Conservation (phyloP, 129 eudicot genomes). For the Flaveria sonorensis region DNA sequence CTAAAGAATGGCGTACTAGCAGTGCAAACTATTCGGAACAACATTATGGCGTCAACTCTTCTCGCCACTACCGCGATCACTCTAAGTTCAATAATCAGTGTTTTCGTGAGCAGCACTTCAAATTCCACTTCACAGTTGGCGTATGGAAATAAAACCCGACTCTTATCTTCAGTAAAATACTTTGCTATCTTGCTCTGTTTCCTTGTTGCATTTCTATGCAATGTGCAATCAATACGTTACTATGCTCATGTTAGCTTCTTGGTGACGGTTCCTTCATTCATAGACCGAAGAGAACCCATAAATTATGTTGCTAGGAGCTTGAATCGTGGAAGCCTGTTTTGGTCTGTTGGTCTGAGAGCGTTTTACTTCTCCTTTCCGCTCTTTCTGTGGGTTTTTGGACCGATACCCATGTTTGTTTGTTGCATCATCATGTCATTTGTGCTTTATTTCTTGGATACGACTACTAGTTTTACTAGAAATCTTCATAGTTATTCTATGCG, state of each 20-base stretch:
- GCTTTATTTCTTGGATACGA: constrained; percentile 82
- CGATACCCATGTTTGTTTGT: constrained; percentile 74
- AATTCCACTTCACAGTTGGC: constrained; percentile 40
- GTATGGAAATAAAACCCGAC: constrained; percentile 59
- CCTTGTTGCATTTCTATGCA: constrained; percentile 82
- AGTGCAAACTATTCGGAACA: constrained; percentile 88
- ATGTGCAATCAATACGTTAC: constrained; percentile 83
- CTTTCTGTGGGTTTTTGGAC: constrained; percentile 90
- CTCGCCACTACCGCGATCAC: constrained; percentile 80
- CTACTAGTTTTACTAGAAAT: constrained; percentile 59
- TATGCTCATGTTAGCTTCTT: constrained; percentile 87
- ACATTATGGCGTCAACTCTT: constrained; percentile 88
- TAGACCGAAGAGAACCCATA: constrained; percentile 47
- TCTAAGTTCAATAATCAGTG: constrained; percentile 74
- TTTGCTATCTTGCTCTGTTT: constrained; percentile 73
- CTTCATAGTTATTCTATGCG: constrained; percentile 54
- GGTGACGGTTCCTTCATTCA: constrained; percentile 57
- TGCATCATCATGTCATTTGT: constrained; percentile 58
- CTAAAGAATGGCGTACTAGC: constrained; percentile 71
- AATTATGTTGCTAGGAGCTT: constrained; percentile 62
- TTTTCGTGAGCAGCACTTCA: constrained; percentile 69
- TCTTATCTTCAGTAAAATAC: constrained; percentile 58
- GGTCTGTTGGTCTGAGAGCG: constrained; percentile 89
- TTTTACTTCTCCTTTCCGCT: constrained; percentile 87
- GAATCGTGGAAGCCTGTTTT: constrained; percentile 78